A percentile compares a stretch with the other conserved stretches of the same genome.
phyloP scores from a whole-genome alignment of 116 monocot species.

The Zostera marina region DNA sequence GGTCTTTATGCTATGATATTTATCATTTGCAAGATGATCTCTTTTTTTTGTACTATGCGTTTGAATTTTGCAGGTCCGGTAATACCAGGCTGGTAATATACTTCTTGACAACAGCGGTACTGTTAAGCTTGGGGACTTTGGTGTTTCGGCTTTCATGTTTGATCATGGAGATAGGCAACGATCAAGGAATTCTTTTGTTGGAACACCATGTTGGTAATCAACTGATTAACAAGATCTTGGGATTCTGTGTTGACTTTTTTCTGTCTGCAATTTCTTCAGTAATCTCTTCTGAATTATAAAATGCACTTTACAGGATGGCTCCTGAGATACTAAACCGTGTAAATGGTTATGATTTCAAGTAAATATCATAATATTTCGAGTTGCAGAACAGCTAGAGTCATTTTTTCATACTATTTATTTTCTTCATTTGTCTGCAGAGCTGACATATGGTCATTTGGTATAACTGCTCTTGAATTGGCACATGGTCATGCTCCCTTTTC shows the following conservation, averaged over 20 bases:
- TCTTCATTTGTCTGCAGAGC: too few relatives aligned
- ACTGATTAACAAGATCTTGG: too few relatives aligned
- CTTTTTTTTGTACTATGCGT: not conserved
- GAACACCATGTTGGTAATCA: constrained; percentile 90
- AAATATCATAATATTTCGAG: constrained; percentile 12
- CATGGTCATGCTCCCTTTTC: too few relatives aligned
- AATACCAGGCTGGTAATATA: constrained; percentile 88
- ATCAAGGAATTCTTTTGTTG: constrained; percentile 87
- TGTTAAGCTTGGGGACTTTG: constrained; percentile 95
- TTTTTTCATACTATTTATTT: not conserved
- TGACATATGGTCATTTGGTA: too few relatives aligned
- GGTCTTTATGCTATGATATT: constrained; percentile 20
- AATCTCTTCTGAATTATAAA: not conserved
- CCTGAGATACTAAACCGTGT: constrained; percentile 92
- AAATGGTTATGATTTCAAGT: constrained; percentile 97
- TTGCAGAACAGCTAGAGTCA: not conserved
- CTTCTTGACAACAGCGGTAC: constrained; percentile 76
- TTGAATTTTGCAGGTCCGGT: not conserved
- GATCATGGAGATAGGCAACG: constrained; percentile 83
- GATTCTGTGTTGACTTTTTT: not conserved
- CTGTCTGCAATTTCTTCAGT: constrained; percentile 3
- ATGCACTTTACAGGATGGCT: constrained; percentile 60
- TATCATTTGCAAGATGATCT: not conserved
- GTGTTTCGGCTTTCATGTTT: constrained; percentile 94
- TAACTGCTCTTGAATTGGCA: too few relatives aligned